Base-by-base conservation (phyloP, 2,329 filamentous ascomycete genomes). In the Penicillium sp. region DNA sequence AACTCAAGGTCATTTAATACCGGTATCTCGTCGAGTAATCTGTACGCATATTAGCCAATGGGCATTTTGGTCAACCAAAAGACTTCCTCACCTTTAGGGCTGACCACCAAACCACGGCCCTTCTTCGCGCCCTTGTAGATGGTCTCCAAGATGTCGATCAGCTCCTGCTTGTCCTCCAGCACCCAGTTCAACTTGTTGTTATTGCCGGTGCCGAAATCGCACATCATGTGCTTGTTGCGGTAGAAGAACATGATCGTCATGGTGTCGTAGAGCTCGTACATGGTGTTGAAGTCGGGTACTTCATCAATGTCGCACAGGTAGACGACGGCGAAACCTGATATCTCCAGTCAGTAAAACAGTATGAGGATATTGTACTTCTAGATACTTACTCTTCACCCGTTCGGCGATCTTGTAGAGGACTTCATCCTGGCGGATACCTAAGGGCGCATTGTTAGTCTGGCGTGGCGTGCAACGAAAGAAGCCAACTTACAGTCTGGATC, bases 101-200 rank as follows among this genome's bases (percentile, higher is more conserved):
- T 94, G 50, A 96, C 88, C 27, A 98, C 92, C 53, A 98, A 69
- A 83, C 93, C 92, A 36, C 90, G 75, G 0, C 93, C 92, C 71
- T 98, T 98, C 76, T 95, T 96, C 20, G 92, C 92, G n/a, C 92
- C 92, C 42, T 89, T 82, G 64, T 96, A 98, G 45, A 98, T 89
- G 3, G 89, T 95, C 74, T 98, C 92, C 59, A 96, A 82, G 51
- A 98, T 98, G 67, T 98, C 92, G 57, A 98, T 94, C 57, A 98
- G 73, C 70, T 98, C 92, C 65, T 96, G 90, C 70, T 98, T 96
- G 61, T 98, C 90, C 67, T 96, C 89, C 12, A 94, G 72, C 32
- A 95, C 86, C 82, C 87, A 95, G 62, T 95, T 95, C 52, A 95
- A 73, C 66, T 96, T 96, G 66, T 98, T 98, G 67, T 98, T 98